Base-by-base conservation (phyloP, 441 rosid species). In the Lepidium campestre region DNA sequence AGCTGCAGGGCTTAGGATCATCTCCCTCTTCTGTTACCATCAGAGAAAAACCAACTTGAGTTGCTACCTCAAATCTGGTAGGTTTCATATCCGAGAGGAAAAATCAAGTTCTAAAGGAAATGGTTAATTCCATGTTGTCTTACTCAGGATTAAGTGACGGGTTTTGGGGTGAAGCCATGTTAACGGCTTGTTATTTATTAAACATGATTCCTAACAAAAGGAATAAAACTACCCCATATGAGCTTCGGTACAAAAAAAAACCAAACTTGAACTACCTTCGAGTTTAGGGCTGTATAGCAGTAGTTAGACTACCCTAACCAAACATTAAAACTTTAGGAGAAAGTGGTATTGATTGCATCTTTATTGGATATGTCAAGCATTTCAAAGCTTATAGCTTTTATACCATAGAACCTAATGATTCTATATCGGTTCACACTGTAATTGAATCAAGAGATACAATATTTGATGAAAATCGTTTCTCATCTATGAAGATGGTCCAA, bases 251-350 rank as follows among this genome's bases (percentile, higher is more conserved):
- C 20, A 53, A 65, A 20, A 40, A 18, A 39, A 44, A 44, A 50
- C 49, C 49, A 29, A 55, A 55, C 22, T 55, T 55, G 20, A 66
- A 65, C 6, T 65, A 54, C 15, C 22, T 65, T 54, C 54, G 70
- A 10, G 44, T 65, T 66, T 53, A 42, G 35, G 42, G 54, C 0
- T 65, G 42, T 42, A 41, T 35, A 12, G 23, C 25, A 18, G 11
- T 49, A 2, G 17, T 49, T n/a, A 49, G 55, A 25, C 11, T 23
- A 49, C 18, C 19, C 11, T 31, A 50, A 49, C 48, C 29, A 7
- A 49, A 64, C 7, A 25, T 23, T 23, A 50, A 17, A 12, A 36
- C 11, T 2, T 52, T 65, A 14, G 13, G 37, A 11, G 6, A 52
- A n/a, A 52, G 20, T 52, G 31, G 39, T 52, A 11, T 27, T 39